phyloP scores from a whole-genome alignment of 768 basidiomycete species.

The Phanerodontia chrysosporium region DNA sequence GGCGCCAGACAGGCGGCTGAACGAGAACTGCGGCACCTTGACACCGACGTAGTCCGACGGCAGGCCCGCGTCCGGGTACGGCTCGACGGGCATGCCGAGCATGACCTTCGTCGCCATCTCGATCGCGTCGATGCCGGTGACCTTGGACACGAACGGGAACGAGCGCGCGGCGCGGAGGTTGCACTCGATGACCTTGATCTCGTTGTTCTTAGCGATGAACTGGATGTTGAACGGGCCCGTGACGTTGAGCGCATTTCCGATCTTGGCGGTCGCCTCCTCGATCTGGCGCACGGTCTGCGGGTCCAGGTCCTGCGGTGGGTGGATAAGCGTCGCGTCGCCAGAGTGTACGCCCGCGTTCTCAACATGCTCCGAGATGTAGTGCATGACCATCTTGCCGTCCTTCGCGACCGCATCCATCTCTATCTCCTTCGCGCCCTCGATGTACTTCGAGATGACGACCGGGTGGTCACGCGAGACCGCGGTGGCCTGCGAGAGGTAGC shows the following conservation, averaged over 20 bases:
- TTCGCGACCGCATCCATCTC: slow-evolving; percentile 99
- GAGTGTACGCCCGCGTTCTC: slow-evolving; percentile 99
- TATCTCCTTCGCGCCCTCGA: slow-evolving; percentile 99
- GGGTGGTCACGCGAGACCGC: slow-evolving; percentile 96
- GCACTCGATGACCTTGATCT: slow-evolving; percentile 99
- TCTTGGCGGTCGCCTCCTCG: slow-evolving; percentile 95
- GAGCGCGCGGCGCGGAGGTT: slow-evolving; percentile 96
- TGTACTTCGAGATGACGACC: slow-evolving; percentile 98
- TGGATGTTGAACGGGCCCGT: slow-evolving; percentile 99
- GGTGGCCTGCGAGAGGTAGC: slow-evolving; percentile 91
- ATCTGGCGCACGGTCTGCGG: slow-evolving; percentile 95
- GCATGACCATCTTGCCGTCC: slow-evolving; percentile 98
- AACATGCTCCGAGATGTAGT: slow-evolving; percentile 98
- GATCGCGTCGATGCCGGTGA: slow-evolving; percentile 95
- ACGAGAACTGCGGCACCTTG: slow-evolving; percentile 99
- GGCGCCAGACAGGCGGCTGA: slow-evolving; percentile 92
- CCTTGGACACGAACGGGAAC: slow-evolving; percentile 98
- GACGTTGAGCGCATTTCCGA: slow-evolving; percentile 95
- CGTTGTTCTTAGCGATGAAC: slow-evolving; percentile 99
- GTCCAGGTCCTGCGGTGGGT: slow-evolving; percentile 97
- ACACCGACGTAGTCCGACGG: slow-evolving; percentile 95
- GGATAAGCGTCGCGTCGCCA: slow-evolving; percentile 96
- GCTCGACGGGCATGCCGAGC: slow-evolving; percentile 83
- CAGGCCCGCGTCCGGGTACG: slow-evolving; percentile 86
- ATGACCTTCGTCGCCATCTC: slow-evolving; percentile 99